Percentiles rank a stretch among this genome's conserved stretches.
phyloP scores from a whole-genome alignment of 2,329 filamentous ascomycete genomes.

The Hymenotorrendiella dingleyae region DNA sequence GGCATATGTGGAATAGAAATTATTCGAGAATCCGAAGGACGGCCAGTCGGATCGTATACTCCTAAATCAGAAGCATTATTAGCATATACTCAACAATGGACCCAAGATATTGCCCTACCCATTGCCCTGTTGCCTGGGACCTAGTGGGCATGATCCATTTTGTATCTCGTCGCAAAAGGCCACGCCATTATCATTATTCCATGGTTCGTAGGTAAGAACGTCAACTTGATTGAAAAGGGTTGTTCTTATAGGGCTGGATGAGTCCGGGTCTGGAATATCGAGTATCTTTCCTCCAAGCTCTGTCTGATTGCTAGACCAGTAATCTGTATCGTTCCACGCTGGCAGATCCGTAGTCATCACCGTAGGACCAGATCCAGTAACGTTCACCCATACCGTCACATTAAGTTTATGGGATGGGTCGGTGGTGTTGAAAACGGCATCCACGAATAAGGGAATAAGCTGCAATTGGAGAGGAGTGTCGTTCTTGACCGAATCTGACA shows the following conservation, averaged over 20 bases:
- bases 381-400: slow-evolving; percentile 84
- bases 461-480: slow-evolving; percentile 61
- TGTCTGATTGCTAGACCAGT: slow-evolving; percentile 50
- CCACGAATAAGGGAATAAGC: slow-evolving; percentile 70
- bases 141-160: slow-evolving; percentile 67
- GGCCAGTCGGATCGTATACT: slow-evolving; percentile 35
- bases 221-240: slow-evolving; percentile 69
- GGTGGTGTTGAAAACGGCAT: slow-evolving; percentile 64
- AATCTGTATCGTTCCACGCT: slow-evolving; percentile 48
- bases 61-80: slow-evolving; percentile 10
- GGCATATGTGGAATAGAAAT: slow-evolving; percentile 76
- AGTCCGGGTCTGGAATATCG: slow-evolving; percentile 36
- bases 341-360: slow-evolving; percentile 54
- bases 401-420: slow-evolving; percentile 59
- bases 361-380: slow-evolving; percentile 58
- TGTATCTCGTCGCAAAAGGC: slow-evolving; percentile 62
- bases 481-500: slow-evolving; percentile 55
- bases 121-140: slow-evolving; percentile 62
- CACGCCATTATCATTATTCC: slow-evolving; percentile 36
- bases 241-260: slow-evolving; percentile 49
- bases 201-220: slow-evolving; percentile 73
- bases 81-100: not conserved
- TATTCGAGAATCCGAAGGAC: slow-evolving; percentile 66
- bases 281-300: slow-evolving; percentile 69
- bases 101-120: slow-evolving; percentile 35